A percentile compares a stretch with the other conserved stretches of the same genome.
phyloP scores from a whole-genome alignment of 1,139 yeast species.

The Pichia kudriavzevii region DNA sequence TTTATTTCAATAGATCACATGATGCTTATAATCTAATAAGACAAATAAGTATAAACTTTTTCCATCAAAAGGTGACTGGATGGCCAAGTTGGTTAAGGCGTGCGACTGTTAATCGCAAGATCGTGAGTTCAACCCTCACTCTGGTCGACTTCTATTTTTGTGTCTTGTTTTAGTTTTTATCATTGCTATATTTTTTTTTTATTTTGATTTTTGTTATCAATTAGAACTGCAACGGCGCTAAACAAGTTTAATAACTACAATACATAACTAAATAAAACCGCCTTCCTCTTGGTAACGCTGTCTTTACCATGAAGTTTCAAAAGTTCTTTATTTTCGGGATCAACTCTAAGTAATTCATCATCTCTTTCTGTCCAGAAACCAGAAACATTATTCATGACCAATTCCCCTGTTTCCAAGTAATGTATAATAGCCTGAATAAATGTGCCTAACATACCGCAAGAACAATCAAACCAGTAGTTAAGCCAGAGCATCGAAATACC shows the following conservation, averaged over 20 bases:
- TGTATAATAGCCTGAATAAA: slow-evolving; percentile 39
- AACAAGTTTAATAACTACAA: not conserved
- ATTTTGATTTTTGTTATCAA: no score
- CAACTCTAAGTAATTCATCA: slow-evolving; percentile 28
- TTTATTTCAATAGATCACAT: no score
- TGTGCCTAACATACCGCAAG: slow-evolving; percentile 42
- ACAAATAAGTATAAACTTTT: no score
- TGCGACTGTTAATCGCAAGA: slow-evolving; percentile 22
- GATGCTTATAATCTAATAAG: no score
- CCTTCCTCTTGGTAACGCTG: slow-evolving; percentile 25
- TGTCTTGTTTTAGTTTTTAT: slow-evolving; percentile 1
- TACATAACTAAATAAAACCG: slow-evolving; percentile 14
- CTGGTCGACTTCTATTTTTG: slow-evolving; percentile 13
- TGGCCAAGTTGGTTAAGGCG: slow-evolving; percentile 23
- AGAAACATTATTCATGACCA: slow-evolving; percentile 37
- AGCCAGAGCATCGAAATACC: slow-evolving; percentile 41
- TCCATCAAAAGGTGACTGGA: slow-evolving; percentile 12
- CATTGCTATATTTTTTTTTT: not conserved
- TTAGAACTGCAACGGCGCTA: not conserved
- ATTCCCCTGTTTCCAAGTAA: slow-evolving; percentile 36
- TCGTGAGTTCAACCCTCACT: slow-evolving; percentile 21
- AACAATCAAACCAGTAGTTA: slow-evolving; percentile 38
- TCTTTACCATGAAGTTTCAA: slow-evolving; percentile 25
- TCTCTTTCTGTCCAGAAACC: slow-evolving; percentile 47
- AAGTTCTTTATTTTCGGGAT: slow-evolving; percentile 18